Percentiles rank a stretch among this genome's conserved stretches.
Evolutionary conservation across 352 stramenopile genomes (phyloP).

Genomic region (Globisporangium ultimum): DNA sequence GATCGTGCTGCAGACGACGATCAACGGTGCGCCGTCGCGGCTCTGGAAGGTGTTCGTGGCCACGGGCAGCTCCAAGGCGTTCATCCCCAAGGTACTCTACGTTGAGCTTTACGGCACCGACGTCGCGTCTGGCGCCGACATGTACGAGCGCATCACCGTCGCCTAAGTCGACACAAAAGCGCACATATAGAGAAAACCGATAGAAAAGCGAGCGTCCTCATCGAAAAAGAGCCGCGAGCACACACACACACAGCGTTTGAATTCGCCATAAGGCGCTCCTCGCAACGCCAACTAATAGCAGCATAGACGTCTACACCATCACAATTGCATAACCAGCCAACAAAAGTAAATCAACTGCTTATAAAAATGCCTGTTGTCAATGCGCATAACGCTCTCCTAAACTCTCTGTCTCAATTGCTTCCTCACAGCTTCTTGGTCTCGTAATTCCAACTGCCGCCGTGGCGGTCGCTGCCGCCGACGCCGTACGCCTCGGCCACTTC

Average conservation of each 20-base stretch:
- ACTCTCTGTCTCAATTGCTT: constrained; percentile 1
- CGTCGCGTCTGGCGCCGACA: constrained; percentile 43
- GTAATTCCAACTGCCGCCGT: constrained; percentile 37
- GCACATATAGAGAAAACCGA: too few species aligned
- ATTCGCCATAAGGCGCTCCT: neutral
- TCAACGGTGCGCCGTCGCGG: constrained; percentile 37
- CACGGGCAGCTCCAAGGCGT: constrained; percentile 45
- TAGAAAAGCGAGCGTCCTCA: too few species aligned
- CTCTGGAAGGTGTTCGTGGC: constrained; percentile 78
- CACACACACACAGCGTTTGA: too few species aligned
- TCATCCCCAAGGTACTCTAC: constrained; percentile 76
- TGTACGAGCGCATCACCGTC: constrained; percentile 61
- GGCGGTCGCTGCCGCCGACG: constrained; percentile 18
- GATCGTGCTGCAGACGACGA: constrained; percentile 55
- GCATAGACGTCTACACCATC: neutral
- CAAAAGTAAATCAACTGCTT: constrained; percentile 2
- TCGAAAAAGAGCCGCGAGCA: too few species aligned
- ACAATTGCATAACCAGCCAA: neutral
- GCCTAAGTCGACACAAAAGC: constrained; percentile 6
- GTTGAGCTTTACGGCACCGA: constrained; percentile 66
- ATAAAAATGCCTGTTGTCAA: constrained; percentile 2
- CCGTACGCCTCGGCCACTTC: constrained; percentile 81
- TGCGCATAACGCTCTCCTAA: neutral
- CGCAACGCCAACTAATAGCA: neutral
- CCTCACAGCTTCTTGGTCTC: constrained; percentile 59